Base-by-base conservation (phyloP, 371 early-diverging fungal species). In the Coemansia sp. region DNA sequence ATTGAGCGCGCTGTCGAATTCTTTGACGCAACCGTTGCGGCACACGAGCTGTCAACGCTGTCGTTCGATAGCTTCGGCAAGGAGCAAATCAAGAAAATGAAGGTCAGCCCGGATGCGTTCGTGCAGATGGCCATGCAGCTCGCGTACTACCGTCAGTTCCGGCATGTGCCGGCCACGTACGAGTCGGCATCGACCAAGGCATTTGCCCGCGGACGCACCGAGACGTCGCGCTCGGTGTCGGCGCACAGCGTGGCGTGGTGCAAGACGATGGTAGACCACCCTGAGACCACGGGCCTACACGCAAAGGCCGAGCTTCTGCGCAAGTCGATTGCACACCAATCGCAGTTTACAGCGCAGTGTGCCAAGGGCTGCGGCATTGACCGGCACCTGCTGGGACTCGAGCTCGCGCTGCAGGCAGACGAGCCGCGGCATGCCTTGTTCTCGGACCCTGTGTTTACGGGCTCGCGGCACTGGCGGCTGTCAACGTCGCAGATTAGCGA, bases 81-180 rank as follows among this genome's bases (percentile, higher is more conserved):
- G 69, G 83, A 85, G 60, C 84, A 84, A 70, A 87, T 89, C 72
- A 89, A 88, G 50, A 80, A 81, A 57, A 81, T 85, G 82, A 82
- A 84, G 61, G 82, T 89, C 80, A 86, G 87, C 66, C 90, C 90
- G 1, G 90, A 90, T 72, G 87, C 87, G 5, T 90, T 87, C 80
- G 87, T 88, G 35, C 89, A 90, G 78, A 93, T 95, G 92, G 92
- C 94, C 9, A 87, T 92, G 70, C 95, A 95, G 82, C 88, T 93
- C 39, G 94, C 94, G 39, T 93, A 92, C 80, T 94, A 89, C 82
- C 90, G 90, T 56, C 82, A 89, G 62, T 87, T 88, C 71, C 91
- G 93, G 48, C 82, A 83, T 50, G 76, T 81, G 61, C 84, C 86
- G 57, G 84, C 90, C 51, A 93, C 93, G 13, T 94, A 94, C 79